Conservation (phyloP, 2,329 filamentous ascomycete species). For the Hirsutella thompsonii region DNA sequence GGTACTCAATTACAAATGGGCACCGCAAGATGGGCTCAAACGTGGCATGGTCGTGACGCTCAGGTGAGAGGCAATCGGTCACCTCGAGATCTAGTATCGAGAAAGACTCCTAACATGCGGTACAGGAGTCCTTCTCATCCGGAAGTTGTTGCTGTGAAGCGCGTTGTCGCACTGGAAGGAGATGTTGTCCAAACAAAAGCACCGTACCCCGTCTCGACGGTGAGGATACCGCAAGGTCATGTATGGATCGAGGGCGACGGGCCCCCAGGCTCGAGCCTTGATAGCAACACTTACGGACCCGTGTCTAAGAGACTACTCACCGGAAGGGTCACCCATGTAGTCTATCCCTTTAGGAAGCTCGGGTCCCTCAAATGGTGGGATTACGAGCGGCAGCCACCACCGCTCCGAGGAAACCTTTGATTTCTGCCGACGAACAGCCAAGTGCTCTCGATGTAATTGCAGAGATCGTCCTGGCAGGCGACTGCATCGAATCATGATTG, state of each 20-base stretch:
- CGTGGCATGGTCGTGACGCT: constrained; percentile 68
- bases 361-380: constrained; percentile 47
- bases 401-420: too few species aligned
- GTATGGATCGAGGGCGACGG: constrained; percentile 95
- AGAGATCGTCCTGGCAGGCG: too few species aligned
- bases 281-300: constrained; percentile 87
- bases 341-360: constrained; percentile 54
- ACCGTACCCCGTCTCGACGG: constrained; percentile 41
- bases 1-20: constrained; percentile 47
- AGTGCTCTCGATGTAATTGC: too few species aligned
- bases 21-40: constrained; percentile 42
- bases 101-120: background rate
- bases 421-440: too few species aligned
- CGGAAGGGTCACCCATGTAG: constrained; percentile 58
- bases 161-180: constrained; percentile 69
- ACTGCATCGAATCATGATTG: too few species aligned
- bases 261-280: constrained; percentile 52
- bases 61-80: constrained; percentile 25
- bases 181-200: constrained; percentile 58
- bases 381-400: constrained; percentile 17
- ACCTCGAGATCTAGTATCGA: background rate
- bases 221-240: constrained; percentile 68
- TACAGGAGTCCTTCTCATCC: constrained; percentile 58
- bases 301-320: constrained; percentile 63
- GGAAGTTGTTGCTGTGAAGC: constrained; percentile 61